A percentile compares a stretch with the other conserved stretches of the same genome.
Evolutionary conservation across 768 basidiomycete genomes (phyloP).

Genomic region (Tubosaeta sp.): DNA sequence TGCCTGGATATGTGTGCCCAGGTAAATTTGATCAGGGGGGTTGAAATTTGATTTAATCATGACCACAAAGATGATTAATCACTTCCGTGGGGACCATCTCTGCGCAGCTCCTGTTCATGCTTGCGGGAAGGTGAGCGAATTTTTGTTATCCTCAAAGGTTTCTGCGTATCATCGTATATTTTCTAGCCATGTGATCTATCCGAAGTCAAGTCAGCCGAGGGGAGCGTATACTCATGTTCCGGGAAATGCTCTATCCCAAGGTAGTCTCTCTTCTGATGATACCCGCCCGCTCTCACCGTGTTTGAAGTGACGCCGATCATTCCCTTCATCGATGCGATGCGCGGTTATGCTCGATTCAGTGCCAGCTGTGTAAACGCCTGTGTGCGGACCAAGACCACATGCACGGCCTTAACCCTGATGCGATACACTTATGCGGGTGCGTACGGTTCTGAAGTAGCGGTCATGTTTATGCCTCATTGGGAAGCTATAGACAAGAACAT

Average conservation of each 20-base stretch:
- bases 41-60: too few relatives aligned
- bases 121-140: conserved; percentile 49
- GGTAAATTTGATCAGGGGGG: background rate
- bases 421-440: conserved; percentile 55
- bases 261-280: conserved; percentile 19
- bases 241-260: conserved; percentile 42
- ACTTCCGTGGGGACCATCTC: conserved; percentile 45
- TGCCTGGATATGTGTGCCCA: conserved; percentile 51
- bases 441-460: background rate
- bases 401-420: conserved; percentile 40
- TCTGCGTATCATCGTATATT: background rate
- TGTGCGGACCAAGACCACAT: conserved; percentile 38
- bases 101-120: conserved; percentile 49
- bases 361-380: conserved; percentile 45
- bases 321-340: conserved; percentile 46
- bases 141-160: too few relatives aligned
- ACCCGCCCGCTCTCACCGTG: background rate
- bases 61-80: conserved; percentile 40
- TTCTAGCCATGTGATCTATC: conserved; percentile 41
- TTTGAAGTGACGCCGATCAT: conserved; percentile 43
- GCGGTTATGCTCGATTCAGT: conserved; percentile 48
- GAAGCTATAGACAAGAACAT: background rate
- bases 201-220: conserved; percentile 25
- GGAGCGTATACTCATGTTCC: conserved; percentile 36
- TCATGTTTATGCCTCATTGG: background rate